Base-by-base conservation (phyloP, 441 rosid genomes). In the Pelargonium australe region DNA sequence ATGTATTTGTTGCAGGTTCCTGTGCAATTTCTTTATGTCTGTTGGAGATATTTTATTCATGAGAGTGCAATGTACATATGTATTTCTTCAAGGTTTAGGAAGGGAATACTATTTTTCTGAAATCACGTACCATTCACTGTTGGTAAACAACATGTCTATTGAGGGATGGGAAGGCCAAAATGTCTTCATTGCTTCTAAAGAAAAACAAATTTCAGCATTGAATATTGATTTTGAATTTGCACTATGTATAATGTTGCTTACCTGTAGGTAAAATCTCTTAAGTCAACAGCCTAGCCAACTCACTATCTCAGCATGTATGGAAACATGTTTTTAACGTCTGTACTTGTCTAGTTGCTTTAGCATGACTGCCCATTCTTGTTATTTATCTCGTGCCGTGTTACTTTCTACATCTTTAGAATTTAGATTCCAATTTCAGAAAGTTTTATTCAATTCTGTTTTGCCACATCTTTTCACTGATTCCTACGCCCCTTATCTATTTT, bases 401-500 rank as follows among this genome's bases (percentile, higher is more conserved):
- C 47, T 44, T 44, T 44, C 47, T 7, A 44, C 12, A 44, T 44
- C 13, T 6, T 44, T 44, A 9, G 47, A 44, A 44, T 11, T 44
- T 44, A 11, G 47, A 34, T 34, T 34, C 40, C 40, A 34, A 34
- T 34, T 34, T 34, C 40, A 34, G 58, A 51, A 49, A 49, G 17
- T 51, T 51, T 1, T 14, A 16, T 17, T 16, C 8, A 55, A 7
- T 16, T 44, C 13, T 1, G 47, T 20, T 43, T 16, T 53, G 7
- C n/a, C 49, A 0, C n/a, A 34, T 17, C n/a, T 13, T 66, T 68
- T 63, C 51, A 37, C 62, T 20, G 13, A 19, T 47, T 12, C 19
- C 65, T 65, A 43, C 12, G 0, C 47, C 20, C 58, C 1, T 17
- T 25, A 68, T 74, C 73, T 75, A 34, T 44, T 76, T 79, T 31